phyloP scores from a whole-genome alignment of 2,329 filamentous ascomycete genomes.

The Boeremia lycopersici region DNA sequence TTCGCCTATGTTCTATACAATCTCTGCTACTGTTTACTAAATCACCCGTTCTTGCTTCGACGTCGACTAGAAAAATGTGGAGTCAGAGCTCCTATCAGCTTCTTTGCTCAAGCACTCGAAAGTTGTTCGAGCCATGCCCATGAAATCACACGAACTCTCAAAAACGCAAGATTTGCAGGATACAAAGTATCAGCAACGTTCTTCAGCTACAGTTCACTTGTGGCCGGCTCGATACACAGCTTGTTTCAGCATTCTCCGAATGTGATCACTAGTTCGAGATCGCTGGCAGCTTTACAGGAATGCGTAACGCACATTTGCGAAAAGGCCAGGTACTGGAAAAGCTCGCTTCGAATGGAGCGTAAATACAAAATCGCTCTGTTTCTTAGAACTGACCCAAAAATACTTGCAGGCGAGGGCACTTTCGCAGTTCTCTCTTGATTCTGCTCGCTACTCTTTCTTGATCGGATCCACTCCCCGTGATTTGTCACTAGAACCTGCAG shows the following conservation, averaged over 20 bases:
- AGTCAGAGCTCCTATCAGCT: not conserved
- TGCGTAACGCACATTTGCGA: not conserved
- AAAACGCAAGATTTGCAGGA: slow-evolving; percentile 1
- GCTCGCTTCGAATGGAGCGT: slow-evolving; percentile 5
- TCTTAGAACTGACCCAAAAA: not conserved
- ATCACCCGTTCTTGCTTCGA: slow-evolving; percentile 12
- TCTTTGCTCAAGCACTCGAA: not conserved
- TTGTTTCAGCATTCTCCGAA: slow-evolving; percentile 9
- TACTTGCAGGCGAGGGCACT: not conserved
- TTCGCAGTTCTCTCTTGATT: not conserved
- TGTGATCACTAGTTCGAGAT: not conserved
- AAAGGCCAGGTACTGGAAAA: slow-evolving; percentile 7
- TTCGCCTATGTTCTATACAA: slow-evolving; percentile 11
- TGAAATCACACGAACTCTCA: slow-evolving; percentile 8
- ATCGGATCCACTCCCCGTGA: not conserved
- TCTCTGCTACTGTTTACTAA: slow-evolving; percentile 11
- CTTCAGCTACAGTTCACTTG: slow-evolving; percentile 4
- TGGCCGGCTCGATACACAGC: slow-evolving; percentile 8
- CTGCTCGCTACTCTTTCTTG: not conserved
- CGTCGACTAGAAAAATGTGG: slow-evolving; percentile 2
- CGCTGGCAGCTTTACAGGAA: slow-evolving; percentile 1
- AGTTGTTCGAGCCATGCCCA: not conserved
- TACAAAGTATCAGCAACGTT: slow-evolving; percentile 9
- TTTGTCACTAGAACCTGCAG: not conserved
- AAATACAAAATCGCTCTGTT: not conserved